Conservation (phyloP, 352 stramenopile genomes). For the Phytophthora nicotianae region DNA sequence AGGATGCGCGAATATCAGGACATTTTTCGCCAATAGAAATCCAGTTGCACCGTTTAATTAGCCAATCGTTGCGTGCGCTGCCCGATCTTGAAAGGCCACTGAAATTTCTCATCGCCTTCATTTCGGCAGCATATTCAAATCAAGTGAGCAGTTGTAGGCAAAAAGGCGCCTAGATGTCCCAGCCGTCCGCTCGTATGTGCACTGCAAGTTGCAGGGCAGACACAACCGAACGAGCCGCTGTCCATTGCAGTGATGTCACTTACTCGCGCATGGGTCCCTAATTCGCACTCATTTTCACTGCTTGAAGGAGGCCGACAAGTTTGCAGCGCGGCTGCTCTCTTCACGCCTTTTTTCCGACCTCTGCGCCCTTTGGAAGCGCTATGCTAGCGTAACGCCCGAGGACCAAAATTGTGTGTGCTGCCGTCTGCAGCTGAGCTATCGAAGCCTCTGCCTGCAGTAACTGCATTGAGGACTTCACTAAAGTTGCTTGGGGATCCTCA, state of each 20-base stretch:
- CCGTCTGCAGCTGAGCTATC: conserved; percentile 7
- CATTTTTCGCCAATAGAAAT: conserved; percentile 35
- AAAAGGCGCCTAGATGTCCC: conserved; percentile 24
- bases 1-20: conserved; percentile 35
- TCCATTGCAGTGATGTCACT: conserved; percentile 1
- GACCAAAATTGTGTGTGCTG: conserved; percentile 3
- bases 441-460: background rate
- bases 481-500: background rate
- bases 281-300: background rate
- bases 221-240: conserved; percentile 1
- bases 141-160: conserved; percentile 4
- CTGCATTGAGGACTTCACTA: too few relatives aligned
- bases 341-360: conserved; percentile 24
- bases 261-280: background rate
- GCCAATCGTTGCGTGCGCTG: conserved; percentile 22
- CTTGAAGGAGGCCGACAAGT: background rate
- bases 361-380: conserved; percentile 21
- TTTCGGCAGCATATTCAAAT: conserved; percentile 1
- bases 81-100: conserved; percentile 31
- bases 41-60: background rate
- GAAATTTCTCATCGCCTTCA: conserved; percentile 26
- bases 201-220: conserved; percentile 1
- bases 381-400: conserved; percentile 18
- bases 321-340: conserved; percentile 1
- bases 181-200: conserved; percentile 1